These are phyloP conservation scores for Mortierella sp. DNA, from an alignment of 371 early-diverging fungal genomes.

Conservation along the genomic window DNA sequence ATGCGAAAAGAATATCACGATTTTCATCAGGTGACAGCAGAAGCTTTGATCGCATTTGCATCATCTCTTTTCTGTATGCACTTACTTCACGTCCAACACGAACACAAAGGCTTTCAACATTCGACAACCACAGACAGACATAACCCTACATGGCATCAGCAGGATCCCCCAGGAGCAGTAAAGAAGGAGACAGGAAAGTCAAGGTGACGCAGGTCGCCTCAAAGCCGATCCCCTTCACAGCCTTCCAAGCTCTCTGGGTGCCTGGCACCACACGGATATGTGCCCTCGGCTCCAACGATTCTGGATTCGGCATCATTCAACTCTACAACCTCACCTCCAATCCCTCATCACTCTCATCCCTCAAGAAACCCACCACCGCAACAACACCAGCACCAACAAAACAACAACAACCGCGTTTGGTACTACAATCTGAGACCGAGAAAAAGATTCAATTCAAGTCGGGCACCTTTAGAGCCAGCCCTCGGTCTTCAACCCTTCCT, in stretches of 20 bases:
- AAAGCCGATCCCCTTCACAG: constrained; percentile 41
- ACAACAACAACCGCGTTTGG: constrained; percentile 27
- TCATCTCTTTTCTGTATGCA: too few relatives aligned
- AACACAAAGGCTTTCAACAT: neutral
- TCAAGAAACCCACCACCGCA: neutral
- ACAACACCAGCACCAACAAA: neutral
- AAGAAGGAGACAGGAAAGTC: neutral
- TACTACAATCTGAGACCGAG: constrained; percentile 58
- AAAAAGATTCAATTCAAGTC: constrained; percentile 74
- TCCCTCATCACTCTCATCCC: neutral
- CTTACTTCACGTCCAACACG: neutral
- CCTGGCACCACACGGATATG: constrained; percentile 80
- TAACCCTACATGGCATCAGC: neutral
- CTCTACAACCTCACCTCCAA: constrained; percentile 48
- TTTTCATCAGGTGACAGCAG: too few relatives aligned
- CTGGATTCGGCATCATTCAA: constrained; percentile 77
- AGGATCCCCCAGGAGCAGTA: neutral
- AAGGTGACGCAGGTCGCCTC: constrained; percentile 25
- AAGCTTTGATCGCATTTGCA: too few relatives aligned
- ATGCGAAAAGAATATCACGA: too few relatives aligned
- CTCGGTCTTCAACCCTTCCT: constrained; percentile 59
- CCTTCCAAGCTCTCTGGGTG: constrained; percentile 70
- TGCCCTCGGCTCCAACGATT: constrained; percentile 75
- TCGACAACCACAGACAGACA: neutral
- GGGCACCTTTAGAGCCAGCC: constrained; percentile 73